A percentile compares a stretch with the other conserved stretches of the same genome.
phyloP scores from a whole-genome alignment of 805 yeast species.

The Yamadazyma paraphyllophila region DNA sequence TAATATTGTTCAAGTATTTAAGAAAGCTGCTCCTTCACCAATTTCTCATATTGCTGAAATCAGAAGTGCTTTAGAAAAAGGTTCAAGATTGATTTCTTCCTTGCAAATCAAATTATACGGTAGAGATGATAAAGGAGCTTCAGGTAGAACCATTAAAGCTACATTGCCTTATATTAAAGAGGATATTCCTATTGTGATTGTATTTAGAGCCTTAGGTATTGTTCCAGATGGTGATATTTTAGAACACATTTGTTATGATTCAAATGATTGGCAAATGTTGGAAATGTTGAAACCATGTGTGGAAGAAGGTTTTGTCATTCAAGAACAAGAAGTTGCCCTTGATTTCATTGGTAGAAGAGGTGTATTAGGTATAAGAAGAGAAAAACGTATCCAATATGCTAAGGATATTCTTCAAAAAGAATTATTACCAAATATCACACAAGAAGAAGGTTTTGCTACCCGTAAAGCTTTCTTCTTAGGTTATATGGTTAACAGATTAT shows the following conservation, averaged over 20 bases:
- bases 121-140: constrained; percentile 66
- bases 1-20: constrained; percentile 96
- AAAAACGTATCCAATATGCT: constrained; percentile 97
- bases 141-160: constrained; percentile 86
- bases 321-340: constrained; percentile 95
- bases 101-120: constrained; percentile 92
- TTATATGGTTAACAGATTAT: constrained; percentile 93
- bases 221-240: constrained; percentile 99
- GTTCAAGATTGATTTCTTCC: constrained; percentile 89
- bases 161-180: constrained; percentile 95
- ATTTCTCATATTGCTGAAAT: constrained; percentile 95
- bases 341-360: constrained; percentile 99
- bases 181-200: constrained; percentile 95
- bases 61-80: constrained; percentile 94
- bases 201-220: constrained; percentile 95
- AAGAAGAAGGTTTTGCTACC: constrained; percentile 94
- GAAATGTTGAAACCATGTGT: constrained; percentile 99
- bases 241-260: constrained; percentile 97
- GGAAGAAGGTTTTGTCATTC: constrained; percentile 97
- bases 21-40: constrained; percentile 96
- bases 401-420: constrained; percentile 95
- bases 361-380: constrained; percentile 93
- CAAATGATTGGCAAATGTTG: constrained; percentile 98
- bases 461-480: constrained; percentile 97
- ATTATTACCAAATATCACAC: constrained; percentile 94